Percentiles rank a stretch among this genome's conserved stretches.
These are phyloP conservation scores for Gossypium rotundifolium DNA, from an alignment of 345 rosid genomes.

Conservation along the genomic window DNA sequence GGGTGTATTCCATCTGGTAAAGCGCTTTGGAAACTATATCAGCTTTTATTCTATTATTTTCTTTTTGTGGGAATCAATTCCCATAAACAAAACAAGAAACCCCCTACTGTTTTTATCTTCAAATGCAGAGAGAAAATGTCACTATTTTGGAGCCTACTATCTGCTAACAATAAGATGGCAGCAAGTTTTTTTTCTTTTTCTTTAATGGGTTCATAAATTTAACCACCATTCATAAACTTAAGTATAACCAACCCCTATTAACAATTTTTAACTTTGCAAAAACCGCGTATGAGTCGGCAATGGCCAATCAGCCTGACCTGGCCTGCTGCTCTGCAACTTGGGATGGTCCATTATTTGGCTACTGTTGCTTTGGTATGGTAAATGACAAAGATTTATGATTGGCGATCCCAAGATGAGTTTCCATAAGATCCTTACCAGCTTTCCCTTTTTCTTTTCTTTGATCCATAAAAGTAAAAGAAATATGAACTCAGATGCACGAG, in stretches of 20 bases:
- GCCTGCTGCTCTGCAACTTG: neutral
- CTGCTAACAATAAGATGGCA: neutral
- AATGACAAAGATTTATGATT: conserved; percentile 22
- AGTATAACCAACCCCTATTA: neutral
- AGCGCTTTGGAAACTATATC: neutral
- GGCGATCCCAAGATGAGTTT: conserved; percentile 4
- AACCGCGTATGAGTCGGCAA: conserved; percentile 20
- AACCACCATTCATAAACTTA: neutral
- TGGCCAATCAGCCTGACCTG: conserved; percentile 1
- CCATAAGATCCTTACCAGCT: neutral
- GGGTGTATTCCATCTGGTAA: conserved; percentile 4
- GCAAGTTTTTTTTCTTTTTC: neutral
- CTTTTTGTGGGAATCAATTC: neutral
- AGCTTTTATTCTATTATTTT: neutral
- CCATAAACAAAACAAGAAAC: neutral
- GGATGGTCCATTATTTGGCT: conserved; percentile 12
- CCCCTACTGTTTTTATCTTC: conserved; percentile 10
- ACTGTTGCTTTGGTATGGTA: conserved; percentile 19
- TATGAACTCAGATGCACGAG: neutral
- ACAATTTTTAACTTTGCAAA: neutral
- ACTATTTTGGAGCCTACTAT: neutral
- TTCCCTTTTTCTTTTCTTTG: neutral
- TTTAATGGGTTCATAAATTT: neutral
- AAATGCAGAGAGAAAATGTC: neutral
- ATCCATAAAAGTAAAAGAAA: neutral